Conservation (phyloP, 176 grass and related monocot species). For the Ampelocalamus luodianensis region DNA sequence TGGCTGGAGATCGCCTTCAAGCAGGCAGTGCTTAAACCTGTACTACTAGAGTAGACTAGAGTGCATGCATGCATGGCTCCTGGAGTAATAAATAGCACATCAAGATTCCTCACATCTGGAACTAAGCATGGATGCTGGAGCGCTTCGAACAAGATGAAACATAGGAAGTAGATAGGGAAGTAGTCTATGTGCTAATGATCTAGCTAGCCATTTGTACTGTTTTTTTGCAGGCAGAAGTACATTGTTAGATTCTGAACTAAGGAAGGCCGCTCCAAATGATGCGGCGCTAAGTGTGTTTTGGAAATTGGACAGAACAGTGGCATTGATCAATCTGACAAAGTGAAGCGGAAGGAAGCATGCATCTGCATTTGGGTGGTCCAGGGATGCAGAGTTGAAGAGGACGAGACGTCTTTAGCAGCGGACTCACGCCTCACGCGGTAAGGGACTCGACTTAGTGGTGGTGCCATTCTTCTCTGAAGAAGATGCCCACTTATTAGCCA, state of each 20-base stretch:
- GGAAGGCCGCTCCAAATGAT: neutral
- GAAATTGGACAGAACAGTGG: neutral
- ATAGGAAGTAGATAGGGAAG: neutral
- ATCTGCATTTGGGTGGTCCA: neutral
- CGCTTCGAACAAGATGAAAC: neutral
- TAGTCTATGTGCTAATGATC: constrained; percentile 17
- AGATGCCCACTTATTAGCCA: constrained; percentile 26
- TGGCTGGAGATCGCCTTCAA: neutral
- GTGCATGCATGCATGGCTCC: neutral
- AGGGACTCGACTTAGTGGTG: neutral
- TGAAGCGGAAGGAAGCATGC: constrained; percentile 20
- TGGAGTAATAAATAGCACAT: neutral
- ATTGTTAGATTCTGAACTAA: constrained; percentile 14
- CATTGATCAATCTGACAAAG: constrained; percentile 24
- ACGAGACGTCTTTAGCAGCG: constrained; percentile 9
- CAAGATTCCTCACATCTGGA: neutral
- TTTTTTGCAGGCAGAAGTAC: constrained; percentile 20
- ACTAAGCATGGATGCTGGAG: neutral
- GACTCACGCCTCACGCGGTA: constrained; percentile 33
- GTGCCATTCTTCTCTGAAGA: neutral
- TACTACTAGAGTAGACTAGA: neutral
- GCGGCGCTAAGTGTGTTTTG: neutral
- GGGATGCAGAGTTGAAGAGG: neutral
- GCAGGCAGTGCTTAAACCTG: neutral
- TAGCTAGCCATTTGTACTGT: neutral